These are phyloP conservation scores for Lotmaria passim DNA, from an alignment of 208 protist species.

Conservation along the genomic window DNA sequence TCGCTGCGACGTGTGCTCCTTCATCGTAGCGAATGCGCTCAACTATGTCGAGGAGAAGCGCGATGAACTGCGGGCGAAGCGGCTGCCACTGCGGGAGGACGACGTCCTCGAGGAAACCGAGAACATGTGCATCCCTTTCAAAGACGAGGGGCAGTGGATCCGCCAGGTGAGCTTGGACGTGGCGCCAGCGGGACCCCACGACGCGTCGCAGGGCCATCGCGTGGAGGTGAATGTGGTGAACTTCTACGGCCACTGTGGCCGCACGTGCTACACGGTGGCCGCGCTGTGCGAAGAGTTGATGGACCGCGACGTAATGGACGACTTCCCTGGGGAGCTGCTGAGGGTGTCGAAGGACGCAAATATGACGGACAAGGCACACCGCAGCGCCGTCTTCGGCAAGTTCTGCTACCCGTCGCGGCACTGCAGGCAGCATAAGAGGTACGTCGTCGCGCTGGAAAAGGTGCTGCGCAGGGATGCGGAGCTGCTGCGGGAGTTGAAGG, in stretches of 20 bases:
- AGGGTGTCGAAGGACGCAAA: constrained; percentile 8
- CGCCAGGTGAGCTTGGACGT: constrained; percentile 47
- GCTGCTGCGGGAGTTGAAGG: constrained; percentile 18
- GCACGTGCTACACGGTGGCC: constrained; percentile 65
- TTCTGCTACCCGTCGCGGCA: constrained; percentile 20
- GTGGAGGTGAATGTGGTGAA: constrained; percentile 25
- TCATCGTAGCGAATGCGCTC: constrained; percentile 50
- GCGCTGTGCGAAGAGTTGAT: constrained; percentile 60
- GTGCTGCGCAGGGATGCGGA: constrained; percentile 14
- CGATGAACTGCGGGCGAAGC: constrained; percentile 27
- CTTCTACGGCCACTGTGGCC: constrained; percentile 62
- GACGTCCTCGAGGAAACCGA: constrained; percentile 69
- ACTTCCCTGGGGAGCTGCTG: constrained; percentile 38
- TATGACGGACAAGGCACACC: constrained; percentile 17
- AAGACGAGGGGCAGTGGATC: constrained; percentile 74
- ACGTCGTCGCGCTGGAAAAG: constrained; percentile 7
- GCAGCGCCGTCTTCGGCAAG: constrained; percentile 3
- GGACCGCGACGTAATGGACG: constrained; percentile 44
- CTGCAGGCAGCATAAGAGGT: constrained; percentile 22
- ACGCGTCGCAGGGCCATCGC: constrained; percentile 11
- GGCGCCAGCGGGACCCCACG: constrained; percentile 18
- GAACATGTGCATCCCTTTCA: constrained; percentile 72
- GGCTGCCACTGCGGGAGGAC: constrained; percentile 68
- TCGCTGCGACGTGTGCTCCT: constrained; percentile 63
- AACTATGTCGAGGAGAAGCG: constrained; percentile 35